Base-by-base conservation (phyloP, 1,284 basidiomycete genomes). In the Naganishia liquefaciens region DNA sequence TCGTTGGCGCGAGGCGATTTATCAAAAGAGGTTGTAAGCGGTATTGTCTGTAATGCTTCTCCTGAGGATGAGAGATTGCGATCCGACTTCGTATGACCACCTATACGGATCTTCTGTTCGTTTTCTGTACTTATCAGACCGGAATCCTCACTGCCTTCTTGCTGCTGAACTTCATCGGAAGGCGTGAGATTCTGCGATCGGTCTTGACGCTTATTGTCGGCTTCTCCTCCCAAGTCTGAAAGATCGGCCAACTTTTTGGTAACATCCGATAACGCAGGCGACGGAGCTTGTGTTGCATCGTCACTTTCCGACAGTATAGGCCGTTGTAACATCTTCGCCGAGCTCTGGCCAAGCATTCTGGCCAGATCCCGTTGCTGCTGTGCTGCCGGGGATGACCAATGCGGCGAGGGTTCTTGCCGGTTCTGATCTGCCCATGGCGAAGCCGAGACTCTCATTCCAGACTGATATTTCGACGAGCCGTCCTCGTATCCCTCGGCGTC, bases 41-140 rank as follows among this genome's bases (percentile, higher is more conserved):
- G 47, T 49, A 49, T 49, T 6, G 47, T 49, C 23, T 49, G 47
- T 27, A 49, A 27, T 27, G 47, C 47, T 49, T 49, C 21, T 11
- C 47, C 47, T 27, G 47, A 49, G 13, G 13, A 23, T 23, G 47
- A 49, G 13, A 49, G 21, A 27, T 27, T 49, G 5, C 13, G 6
- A 15, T 49, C 47, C 21, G 47, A 23, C n/a, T 25, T 6, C 2
- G 21, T 49, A 5, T 27, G 47, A 23, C 23, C 47, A 27, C 47
- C 23, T 49, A 49, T 49, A 27, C 47, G 47, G 25, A 49, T 49
- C 25, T 21, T 49, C 13, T 49, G 47, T 15, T 15, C 47, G 2
- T 21, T 11, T 27, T 27, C 47, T 5, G 47, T 25, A 9, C 71
- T 64, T 23, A 75, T 50, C 21, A 73, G 68, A 60, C 54, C 51